These are phyloP conservation scores for Claviceps quebecensis DNA, from an alignment of 2,329 filamentous ascomycete species.

Conservation along the genomic window DNA sequence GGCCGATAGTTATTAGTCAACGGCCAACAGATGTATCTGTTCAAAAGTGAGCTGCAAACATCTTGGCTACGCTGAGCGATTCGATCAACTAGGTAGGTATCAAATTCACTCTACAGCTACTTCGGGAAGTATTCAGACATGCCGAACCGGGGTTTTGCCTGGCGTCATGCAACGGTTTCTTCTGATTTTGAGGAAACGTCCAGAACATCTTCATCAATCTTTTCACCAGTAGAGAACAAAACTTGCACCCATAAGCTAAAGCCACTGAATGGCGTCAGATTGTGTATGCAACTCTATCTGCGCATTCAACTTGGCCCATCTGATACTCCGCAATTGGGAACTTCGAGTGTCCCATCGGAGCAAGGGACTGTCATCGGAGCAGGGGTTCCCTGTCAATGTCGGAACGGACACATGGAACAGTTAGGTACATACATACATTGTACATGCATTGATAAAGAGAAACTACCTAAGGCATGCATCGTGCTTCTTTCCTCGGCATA, in stretches of 20 bases:
- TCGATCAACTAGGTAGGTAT: background rate
- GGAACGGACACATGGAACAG: background rate
- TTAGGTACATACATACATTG: too few relatives aligned
- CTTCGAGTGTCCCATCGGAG: background rate
- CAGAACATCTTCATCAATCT: background rate
- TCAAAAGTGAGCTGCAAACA: background rate
- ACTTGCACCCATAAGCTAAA: background rate
- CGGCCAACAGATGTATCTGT: background rate
- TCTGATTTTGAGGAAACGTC: background rate
- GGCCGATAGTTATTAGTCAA: background rate
- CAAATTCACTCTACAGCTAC: background rate
- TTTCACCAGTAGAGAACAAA: background rate
- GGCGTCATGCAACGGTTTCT: background rate
- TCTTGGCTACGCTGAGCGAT: background rate
- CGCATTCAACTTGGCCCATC: background rate
- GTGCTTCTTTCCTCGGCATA: background rate
- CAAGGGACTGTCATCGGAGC: background rate
- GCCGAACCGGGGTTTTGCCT: background rate
- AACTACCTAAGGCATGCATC: too few relatives aligned
- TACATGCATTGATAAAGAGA: too few relatives aligned
- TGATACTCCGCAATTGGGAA: background rate
- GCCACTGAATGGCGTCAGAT: too few relatives aligned
- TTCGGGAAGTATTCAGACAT: background rate
- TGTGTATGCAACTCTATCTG: background rate
- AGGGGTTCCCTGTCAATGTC: background rate